These are phyloP conservation scores for Mariannaea sp. DNA, from an alignment of 2,329 filamentous ascomycete species.

Conservation along the genomic window DNA sequence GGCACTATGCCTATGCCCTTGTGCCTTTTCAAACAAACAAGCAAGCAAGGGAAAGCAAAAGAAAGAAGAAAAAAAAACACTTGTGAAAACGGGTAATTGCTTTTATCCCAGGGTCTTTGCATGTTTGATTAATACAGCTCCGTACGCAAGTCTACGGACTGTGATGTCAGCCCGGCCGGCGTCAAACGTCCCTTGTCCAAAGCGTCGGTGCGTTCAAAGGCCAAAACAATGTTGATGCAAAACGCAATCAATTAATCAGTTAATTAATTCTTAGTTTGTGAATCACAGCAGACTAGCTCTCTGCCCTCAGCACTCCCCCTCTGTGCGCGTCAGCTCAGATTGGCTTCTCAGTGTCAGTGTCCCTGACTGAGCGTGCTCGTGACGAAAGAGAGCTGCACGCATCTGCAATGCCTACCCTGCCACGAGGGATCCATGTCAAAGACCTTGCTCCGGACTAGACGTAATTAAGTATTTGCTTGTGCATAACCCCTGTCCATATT, in stretches of 20 bases:
- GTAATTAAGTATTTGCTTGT: too few species aligned
- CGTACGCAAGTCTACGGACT: constrained; percentile 19
- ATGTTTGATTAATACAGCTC: neutral
- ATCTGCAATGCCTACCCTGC: neutral
- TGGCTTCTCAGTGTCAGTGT: neutral
- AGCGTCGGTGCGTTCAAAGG: constrained; percentile 9
- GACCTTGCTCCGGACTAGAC: too few species aligned
- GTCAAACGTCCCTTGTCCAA: constrained; percentile 23
- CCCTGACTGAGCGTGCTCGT: too few species aligned
- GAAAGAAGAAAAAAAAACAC: neutral
- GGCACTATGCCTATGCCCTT: too few species aligned
- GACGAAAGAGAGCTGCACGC: neutral
- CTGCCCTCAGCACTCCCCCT: too few species aligned
- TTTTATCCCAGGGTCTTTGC: neutral
- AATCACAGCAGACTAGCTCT: too few species aligned
- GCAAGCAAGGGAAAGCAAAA: too few species aligned
- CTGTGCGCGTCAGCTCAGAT: neutral
- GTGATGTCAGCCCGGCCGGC: constrained; percentile 30
- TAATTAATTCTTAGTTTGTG: too few species aligned
- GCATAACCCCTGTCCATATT: too few species aligned
- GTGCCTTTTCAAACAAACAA: too few species aligned
- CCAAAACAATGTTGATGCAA: neutral
- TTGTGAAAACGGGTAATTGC: neutral
- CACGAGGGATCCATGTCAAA: neutral
- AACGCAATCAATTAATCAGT: too few species aligned